phyloP scores from a whole-genome alignment of 2,329 filamentous ascomycete species.

The Phyllosticta citriasiana region DNA sequence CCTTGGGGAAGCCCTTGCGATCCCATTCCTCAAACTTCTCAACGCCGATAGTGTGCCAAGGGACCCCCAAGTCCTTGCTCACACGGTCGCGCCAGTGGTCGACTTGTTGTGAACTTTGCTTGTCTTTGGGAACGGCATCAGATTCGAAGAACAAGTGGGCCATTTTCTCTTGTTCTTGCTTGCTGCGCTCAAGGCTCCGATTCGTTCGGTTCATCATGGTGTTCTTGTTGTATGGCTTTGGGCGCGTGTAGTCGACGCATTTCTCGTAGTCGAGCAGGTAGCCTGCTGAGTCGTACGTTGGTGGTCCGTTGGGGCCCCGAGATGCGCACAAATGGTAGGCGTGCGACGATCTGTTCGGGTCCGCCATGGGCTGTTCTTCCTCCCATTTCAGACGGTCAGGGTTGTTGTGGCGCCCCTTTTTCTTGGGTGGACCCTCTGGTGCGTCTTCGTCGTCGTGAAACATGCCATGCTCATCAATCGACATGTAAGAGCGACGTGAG shows the following conservation, averaged over 20 bases:
- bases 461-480: not conserved
- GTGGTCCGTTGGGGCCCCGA: constrained; percentile 2
- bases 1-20: constrained; percentile 10
- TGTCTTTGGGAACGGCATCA: not conserved
- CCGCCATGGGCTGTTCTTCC: not conserved
- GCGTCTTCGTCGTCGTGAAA: not conserved
- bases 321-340: not conserved
- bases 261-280: constrained; percentile 13
- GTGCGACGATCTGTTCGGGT: not conserved
- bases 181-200: not conserved
- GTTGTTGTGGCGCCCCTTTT: not conserved
- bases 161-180: not conserved
- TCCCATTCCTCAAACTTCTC: constrained; percentile 13
- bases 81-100: constrained; percentile 9
- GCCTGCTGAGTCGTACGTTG: constrained; percentile 12
- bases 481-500: not conserved
- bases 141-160: constrained; percentile 9
- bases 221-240: not conserved
- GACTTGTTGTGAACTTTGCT: too few species aligned
- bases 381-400: not conserved
- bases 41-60: constrained; percentile 12
- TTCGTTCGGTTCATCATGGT: not conserved
- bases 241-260: not conserved
- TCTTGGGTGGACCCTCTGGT: not conserved
- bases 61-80: constrained; percentile 12